Evolutionary conservation across 1,139 yeast species (phyloP), one percentile per base, ranked within the genome.

Genomic region (Blastobotrys raffinosifermentans): DNA sequence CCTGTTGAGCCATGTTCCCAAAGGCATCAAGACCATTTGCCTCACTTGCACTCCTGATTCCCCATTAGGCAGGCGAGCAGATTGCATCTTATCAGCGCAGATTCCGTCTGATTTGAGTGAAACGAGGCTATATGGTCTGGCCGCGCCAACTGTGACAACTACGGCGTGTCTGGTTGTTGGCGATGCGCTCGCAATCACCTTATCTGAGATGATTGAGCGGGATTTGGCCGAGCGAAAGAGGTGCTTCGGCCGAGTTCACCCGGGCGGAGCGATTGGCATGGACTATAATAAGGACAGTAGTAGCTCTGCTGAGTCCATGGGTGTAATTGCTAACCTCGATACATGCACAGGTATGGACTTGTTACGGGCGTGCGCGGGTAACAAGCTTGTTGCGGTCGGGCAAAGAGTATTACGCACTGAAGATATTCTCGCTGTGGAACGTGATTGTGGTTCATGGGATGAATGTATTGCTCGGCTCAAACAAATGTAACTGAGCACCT

Each of bases 111-210:
- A 66, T 29, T 67, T 77, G 39, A 66, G 72, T 26, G 96, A 86
- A 50, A 72, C 72, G 26, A 57, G 68, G 4, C 65, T 82, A n/a
- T 85, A 82, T 53, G 96, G 95, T 0, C 58, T 86, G 11, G 83
- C 89, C 5, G 95, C 96, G 0, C 96, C 96, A 1, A 85, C 96
- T 0, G 75, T 86, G 4, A 77, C 93, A 5, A 81, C 94, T 2
- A 82, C 94, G 0, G 66, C 87, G 23, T 75, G 87, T 44, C 62
- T 86, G 38, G 77, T 84, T 0, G 65, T 86, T 31, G 84, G 93
- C 4, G 96, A 86, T 55, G 84, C 94, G 0, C 73, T 82, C 15
- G 73, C 83, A 22, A 70, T 86, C 37, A 81, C 94, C 0, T 61
- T 86, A 20, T 73, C 80, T 34, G 93, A 85, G 53, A 58, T 79